These are phyloP conservation scores for Botrytis fabae DNA, from an alignment of 2,329 filamentous ascomycete species.

Conservation along the genomic window DNA sequence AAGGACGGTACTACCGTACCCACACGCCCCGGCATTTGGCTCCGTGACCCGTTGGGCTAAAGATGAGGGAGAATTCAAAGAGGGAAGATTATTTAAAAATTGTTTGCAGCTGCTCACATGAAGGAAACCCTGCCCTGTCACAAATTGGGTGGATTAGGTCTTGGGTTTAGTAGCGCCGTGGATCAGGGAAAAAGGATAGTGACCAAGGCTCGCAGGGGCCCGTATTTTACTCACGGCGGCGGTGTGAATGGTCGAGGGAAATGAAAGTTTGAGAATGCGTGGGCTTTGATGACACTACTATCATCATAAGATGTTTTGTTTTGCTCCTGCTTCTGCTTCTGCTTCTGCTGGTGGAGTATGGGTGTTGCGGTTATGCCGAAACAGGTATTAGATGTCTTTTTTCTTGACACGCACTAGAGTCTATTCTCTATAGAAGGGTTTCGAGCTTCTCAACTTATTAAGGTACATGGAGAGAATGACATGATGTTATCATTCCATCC, in stretches of 20 bases:
- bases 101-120: constrained; percentile 29
- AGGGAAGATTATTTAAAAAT: constrained; percentile 21
- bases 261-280: constrained; percentile 2
- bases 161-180: constrained; percentile 14
- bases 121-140: constrained; percentile 22
- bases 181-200: constrained; percentile 18
- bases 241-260: constrained; percentile 19
- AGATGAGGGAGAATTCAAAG: constrained; percentile 1
- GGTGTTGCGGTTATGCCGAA: constrained; percentile 1
- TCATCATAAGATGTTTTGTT: background rate
- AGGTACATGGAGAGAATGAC: background rate
- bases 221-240: constrained; percentile 10
- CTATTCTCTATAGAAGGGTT: background rate
- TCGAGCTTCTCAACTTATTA: background rate
- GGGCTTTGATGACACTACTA: constrained; percentile 11
- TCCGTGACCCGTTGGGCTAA: constrained; percentile 31
- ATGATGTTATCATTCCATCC: constrained; percentile 2
- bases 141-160: constrained; percentile 6
- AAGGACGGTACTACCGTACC: constrained; percentile 29
- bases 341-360: background rate
- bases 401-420: background rate
- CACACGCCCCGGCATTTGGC: constrained; percentile 30
- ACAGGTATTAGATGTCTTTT: background rate
- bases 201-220: constrained; percentile 19
- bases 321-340: background rate